phyloP scores from a whole-genome alignment of 345 rosid genomes.

The Syzygium oleosum region DNA sequence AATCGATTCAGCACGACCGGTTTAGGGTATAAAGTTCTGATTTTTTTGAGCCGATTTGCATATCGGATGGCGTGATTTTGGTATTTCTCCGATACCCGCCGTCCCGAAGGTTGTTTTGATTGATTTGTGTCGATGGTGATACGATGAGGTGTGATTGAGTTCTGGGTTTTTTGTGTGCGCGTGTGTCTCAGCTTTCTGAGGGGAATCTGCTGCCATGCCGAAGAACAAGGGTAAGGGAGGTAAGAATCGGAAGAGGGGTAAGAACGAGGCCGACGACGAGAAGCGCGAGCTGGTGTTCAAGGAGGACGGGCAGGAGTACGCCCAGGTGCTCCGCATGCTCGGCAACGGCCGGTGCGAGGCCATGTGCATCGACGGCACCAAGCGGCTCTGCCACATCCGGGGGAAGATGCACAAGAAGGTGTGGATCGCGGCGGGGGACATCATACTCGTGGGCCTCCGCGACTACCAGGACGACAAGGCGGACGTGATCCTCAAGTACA shows the following conservation, averaged over 20 bases:
- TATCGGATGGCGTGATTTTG: background rate
- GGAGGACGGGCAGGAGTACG: slow-evolving; percentile 48
- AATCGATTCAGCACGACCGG: background rate
- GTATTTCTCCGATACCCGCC: background rate
- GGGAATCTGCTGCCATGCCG: slow-evolving; percentile 23
- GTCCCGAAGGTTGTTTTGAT: background rate
- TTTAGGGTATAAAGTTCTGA: background rate
- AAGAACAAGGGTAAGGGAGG: slow-evolving; percentile 62
- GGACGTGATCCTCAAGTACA: slow-evolving; percentile 41
- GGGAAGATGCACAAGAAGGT: slow-evolving; percentile 58
- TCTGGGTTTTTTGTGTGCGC: background rate
- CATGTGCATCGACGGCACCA: slow-evolving; percentile 38
- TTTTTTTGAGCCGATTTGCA: background rate
- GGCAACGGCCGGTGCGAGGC: slow-evolving; percentile 48
- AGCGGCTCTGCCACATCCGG: slow-evolving; percentile 44
- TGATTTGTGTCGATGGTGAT: background rate
- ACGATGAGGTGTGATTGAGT: background rate
- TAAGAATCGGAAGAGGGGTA: slow-evolving; percentile 52
- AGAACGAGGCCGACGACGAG: slow-evolving; percentile 48
- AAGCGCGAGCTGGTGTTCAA: slow-evolving; percentile 49
- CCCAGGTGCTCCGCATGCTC: slow-evolving; percentile 42
- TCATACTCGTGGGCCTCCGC: slow-evolving; percentile 39
- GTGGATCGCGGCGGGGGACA: slow-evolving; percentile 44
- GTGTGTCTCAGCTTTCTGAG: background rate
- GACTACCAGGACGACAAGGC: slow-evolving; percentile 52